Evolutionary conservation across 2,329 filamentous ascomycete genomes (phyloP).

Genomic region (Nemania serpens): DNA sequence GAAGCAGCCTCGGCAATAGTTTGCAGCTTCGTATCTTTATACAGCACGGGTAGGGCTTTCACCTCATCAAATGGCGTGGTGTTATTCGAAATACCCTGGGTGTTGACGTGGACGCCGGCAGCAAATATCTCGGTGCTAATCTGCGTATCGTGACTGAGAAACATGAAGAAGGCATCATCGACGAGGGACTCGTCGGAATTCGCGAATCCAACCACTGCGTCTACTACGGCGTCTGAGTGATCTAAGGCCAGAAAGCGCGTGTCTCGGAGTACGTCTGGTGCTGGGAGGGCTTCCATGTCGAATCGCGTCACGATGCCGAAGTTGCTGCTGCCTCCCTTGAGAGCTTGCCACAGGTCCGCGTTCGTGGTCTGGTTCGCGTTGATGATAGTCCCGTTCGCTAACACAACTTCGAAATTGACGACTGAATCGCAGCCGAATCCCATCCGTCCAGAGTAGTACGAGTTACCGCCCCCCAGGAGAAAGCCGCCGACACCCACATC

Average conservation of each 20-base stretch:
- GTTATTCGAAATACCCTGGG: slow-evolving; percentile 26
- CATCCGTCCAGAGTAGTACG: slow-evolving; percentile 20
- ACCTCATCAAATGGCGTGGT: slow-evolving; percentile 28
- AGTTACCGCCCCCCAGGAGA: slow-evolving; percentile 31
- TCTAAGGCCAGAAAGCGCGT: slow-evolving; percentile 24
- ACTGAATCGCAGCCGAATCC: slow-evolving; percentile 27
- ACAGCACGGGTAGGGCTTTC: slow-evolving; percentile 25
- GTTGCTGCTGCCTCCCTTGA: slow-evolving; percentile 54
- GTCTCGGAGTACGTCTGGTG: slow-evolving; percentile 32
- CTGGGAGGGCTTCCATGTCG: slow-evolving; percentile 40
- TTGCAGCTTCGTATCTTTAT: slow-evolving; percentile 18
- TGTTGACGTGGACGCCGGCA: slow-evolving; percentile 32
- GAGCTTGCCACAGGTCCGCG: slow-evolving; percentile 50
- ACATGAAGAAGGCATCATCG: slow-evolving; percentile 33
- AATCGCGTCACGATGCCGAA: slow-evolving; percentile 50
- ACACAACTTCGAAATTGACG: slow-evolving; percentile 26
- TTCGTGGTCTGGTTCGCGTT: slow-evolving; percentile 46
- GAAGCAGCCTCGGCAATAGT: slow-evolving; percentile 32
- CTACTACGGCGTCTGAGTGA: slow-evolving; percentile 30
- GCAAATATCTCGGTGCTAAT: slow-evolving; percentile 20
- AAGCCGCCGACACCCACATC: slow-evolving; percentile 42
- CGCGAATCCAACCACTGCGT: slow-evolving; percentile 31
- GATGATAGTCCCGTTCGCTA: slow-evolving; percentile 40
- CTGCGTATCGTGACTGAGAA: slow-evolving; percentile 25
- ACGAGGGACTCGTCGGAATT: slow-evolving; percentile 30